These are phyloP conservation scores for Stromatinia cepivora DNA, from an alignment of 2,329 filamentous ascomycete species.

Conservation along the genomic window DNA sequence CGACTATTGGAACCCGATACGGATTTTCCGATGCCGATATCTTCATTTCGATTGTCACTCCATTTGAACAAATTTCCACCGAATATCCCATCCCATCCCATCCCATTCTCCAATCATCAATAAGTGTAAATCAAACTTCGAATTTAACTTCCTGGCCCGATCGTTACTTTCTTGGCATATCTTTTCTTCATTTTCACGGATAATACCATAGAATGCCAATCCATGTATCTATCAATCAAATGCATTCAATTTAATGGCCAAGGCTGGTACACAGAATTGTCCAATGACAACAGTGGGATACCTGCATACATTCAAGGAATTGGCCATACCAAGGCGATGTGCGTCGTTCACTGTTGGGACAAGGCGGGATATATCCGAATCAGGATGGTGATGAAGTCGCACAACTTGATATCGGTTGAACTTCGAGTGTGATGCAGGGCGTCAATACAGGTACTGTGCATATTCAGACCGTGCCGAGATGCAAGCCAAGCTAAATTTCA, in stretches of 20 bases:
- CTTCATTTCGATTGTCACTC: background rate
- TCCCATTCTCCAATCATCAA: background rate
- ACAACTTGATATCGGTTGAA: background rate
- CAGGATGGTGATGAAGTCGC: background rate
- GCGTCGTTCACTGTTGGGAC: background rate
- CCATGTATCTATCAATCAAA: background rate
- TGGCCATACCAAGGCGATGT: background rate
- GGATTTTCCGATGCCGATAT: constrained; percentile 7
- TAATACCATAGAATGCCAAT: background rate
- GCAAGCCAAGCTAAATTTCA: background rate
- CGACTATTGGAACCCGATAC: background rate
- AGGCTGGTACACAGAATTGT: constrained; percentile 6
- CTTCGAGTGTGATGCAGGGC: constrained; percentile 6
- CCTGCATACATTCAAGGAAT: constrained; percentile 5
- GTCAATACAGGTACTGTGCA: background rate
- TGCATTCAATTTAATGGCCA: background rate
- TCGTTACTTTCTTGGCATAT: background rate
- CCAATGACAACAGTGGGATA: constrained; percentile 2
- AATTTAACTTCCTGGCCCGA: background rate
- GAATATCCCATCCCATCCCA: too few species aligned
- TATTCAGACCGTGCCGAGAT: background rate
- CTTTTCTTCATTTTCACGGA: background rate
- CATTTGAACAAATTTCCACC: background rate
- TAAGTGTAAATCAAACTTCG: background rate
- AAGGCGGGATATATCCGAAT: constrained; percentile 9